A percentile compares a stretch with the other conserved stretches of the same genome.
phyloP scores from a whole-genome alignment of 2,329 filamentous ascomycete species.

The Ceratocystis colombiana region DNA sequence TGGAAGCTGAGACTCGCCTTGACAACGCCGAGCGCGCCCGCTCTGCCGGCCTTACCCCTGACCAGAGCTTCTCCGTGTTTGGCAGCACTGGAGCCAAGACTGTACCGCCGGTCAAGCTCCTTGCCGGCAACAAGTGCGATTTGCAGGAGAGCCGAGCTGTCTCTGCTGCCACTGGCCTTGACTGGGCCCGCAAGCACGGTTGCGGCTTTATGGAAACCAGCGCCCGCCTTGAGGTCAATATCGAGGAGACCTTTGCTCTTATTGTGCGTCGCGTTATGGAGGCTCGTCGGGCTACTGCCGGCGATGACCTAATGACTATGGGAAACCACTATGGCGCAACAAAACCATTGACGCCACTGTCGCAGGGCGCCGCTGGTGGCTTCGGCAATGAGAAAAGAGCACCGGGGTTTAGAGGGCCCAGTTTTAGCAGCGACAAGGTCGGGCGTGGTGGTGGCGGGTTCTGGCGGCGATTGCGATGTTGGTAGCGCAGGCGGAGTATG shows the following conservation, averaged over 20 bases:
- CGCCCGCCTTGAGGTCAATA: slow-evolving; percentile 73
- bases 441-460: slow-evolving; percentile 40
- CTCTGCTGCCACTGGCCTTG: slow-evolving; percentile 58
- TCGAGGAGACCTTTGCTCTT: slow-evolving; percentile 76
- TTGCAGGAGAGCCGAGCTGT: slow-evolving; percentile 60
- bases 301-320: slow-evolving; percentile 33
- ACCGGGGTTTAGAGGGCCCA: slow-evolving; percentile 38
- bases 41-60: slow-evolving; percentile 35
- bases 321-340: slow-evolving; percentile 45
- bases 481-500: slow-evolving; percentile 34
- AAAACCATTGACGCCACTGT: slow-evolving; percentile 48
- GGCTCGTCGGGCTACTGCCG: slow-evolving; percentile 42
- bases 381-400: slow-evolving; percentile 38
- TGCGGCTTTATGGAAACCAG: slow-evolving; percentile 90
- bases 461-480: slow-evolving; percentile 48
- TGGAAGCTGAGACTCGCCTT: slow-evolving; percentile 61
- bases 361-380: slow-evolving; percentile 31
- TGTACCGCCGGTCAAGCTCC: slow-evolving; percentile 68
- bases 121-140: slow-evolving; percentile 81
- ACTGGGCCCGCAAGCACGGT: slow-evolving; percentile 62
- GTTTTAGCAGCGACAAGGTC: slow-evolving; percentile 37
- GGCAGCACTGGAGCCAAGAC: slow-evolving; percentile 38
- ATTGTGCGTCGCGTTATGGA: slow-evolving; percentile 54
- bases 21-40: slow-evolving; percentile 51
- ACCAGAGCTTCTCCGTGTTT: slow-evolving; percentile 29